These are phyloP conservation scores for Penicillium sp. DNA, from an alignment of 2,329 filamentous ascomycete species.

Conservation along the genomic window DNA sequence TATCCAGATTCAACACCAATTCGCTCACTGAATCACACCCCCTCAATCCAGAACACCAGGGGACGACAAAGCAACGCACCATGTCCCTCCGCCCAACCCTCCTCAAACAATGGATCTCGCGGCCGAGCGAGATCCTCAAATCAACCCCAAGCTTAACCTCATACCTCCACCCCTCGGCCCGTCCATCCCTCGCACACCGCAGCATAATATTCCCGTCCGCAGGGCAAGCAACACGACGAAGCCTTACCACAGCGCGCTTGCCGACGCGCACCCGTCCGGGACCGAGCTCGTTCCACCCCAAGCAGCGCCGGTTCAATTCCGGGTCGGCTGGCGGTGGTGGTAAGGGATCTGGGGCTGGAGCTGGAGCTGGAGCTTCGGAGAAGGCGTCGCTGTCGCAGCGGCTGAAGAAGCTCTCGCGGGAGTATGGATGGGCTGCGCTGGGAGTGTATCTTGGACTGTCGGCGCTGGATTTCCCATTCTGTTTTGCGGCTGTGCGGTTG, in stretches of 20 bases:
- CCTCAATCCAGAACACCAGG: background rate
- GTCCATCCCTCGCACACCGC: conserved; percentile 1
- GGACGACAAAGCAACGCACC: background rate
- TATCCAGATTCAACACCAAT: background rate
- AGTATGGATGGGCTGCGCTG: conserved; percentile 88
- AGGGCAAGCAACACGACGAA: background rate
- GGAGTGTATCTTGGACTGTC: conserved; percentile 83
- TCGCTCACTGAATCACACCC: background rate
- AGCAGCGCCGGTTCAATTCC: conserved; percentile 22
- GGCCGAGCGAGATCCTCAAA: conserved; percentile 12
- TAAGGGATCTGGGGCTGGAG: conserved; percentile 11
- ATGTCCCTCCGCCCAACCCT: conserved; percentile 12
- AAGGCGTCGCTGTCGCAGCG: conserved; percentile 55
- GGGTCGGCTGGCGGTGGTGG: background rate
- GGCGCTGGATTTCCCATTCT: conserved; percentile 86
- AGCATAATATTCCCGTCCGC: background rate
- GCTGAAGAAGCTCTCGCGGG: conserved; percentile 72
- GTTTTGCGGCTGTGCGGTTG: conserved; percentile 74
- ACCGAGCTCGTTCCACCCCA: conserved; percentile 2
- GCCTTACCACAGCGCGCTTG: background rate
- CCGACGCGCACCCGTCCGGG: background rate
- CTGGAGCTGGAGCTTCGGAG: conserved; percentile 18
- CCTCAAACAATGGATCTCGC: conserved; percentile 20
- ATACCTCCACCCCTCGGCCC: background rate
- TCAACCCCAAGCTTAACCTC: background rate